Evolutionary conservation across 495 filamentous ascomycete species (phyloP).

Genomic region (Aspergillus avenaceus): DNA sequence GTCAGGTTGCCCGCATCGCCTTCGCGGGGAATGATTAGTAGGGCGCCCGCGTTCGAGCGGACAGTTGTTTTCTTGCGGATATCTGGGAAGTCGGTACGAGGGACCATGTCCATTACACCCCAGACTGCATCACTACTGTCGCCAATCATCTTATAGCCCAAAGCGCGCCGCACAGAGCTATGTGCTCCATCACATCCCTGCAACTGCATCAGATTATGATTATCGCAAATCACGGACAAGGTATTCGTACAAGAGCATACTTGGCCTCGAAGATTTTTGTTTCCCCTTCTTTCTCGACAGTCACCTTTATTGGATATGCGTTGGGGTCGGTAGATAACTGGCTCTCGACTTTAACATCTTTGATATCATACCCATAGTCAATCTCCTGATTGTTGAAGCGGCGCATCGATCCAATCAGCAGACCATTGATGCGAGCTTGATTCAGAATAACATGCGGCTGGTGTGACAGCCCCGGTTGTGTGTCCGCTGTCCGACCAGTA

Average conservation of each 20-base stretch:
- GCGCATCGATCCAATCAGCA: slow-evolving; percentile 52
- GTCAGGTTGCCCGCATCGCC: slow-evolving; percentile 58
- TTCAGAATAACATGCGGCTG: slow-evolving; percentile 73
- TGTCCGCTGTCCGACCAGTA: slow-evolving; percentile 54
- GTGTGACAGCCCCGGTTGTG: slow-evolving; percentile 59
- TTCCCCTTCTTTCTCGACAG: slow-evolving; percentile 46
- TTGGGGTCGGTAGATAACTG: slow-evolving; percentile 30
- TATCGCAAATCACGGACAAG: not conserved
- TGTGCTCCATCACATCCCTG: slow-evolving; percentile 79
- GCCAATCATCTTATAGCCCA: slow-evolving; percentile 69
- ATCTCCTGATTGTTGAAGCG: slow-evolving; percentile 44
- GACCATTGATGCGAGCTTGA: slow-evolving; percentile 66
- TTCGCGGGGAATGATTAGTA: slow-evolving; percentile 72
- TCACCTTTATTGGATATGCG: slow-evolving; percentile 51
- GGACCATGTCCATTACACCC: slow-evolving; percentile 82
- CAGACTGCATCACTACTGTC: slow-evolving; percentile 71
- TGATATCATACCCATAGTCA: slow-evolving; percentile 60
- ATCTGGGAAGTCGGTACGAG: slow-evolving; percentile 77
- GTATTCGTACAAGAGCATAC: slow-evolving; percentile 58
- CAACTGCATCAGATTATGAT: not conserved
- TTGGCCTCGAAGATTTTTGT: slow-evolving; percentile 56
- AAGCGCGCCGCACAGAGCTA: slow-evolving; percentile 58
- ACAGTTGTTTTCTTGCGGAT: slow-evolving; percentile 69
- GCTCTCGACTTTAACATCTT: slow-evolving; percentile 49
- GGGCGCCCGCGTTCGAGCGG: slow-evolving; percentile 51